phyloP scores from a whole-genome alignment of 2,329 filamentous ascomycete species.

The Beauveria pseudobassiana region DNA sequence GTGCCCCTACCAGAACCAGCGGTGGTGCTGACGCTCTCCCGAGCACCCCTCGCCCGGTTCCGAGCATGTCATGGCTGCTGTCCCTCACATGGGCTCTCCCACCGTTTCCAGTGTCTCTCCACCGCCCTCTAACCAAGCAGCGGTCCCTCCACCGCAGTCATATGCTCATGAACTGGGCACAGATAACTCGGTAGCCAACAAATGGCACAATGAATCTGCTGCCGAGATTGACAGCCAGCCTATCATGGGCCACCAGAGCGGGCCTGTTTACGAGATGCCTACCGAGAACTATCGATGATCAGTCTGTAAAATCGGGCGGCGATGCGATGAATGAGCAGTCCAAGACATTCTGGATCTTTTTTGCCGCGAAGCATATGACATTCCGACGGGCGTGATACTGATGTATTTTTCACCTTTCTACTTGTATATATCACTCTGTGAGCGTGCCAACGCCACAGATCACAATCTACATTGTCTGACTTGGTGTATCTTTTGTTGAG shows the following conservation, averaged over 20 bases:
- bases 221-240: conserved; percentile 32
- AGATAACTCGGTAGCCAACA: conserved; percentile 21
- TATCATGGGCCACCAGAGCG: conserved; percentile 25
- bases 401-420: background rate
- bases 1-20: conserved; percentile 3
- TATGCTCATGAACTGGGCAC: conserved; percentile 29
- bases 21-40: conserved; percentile 17
- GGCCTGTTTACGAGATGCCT: conserved; percentile 37
- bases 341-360: background rate
- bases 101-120: background rate
- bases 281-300: conserved; percentile 29
- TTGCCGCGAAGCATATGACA: conserved; percentile 2
- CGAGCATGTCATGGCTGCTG: conserved; percentile 14
- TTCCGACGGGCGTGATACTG: conserved; percentile 19
- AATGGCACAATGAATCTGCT: conserved; percentile 28
- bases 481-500: background rate
- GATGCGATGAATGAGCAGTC: conserved; percentile 1
- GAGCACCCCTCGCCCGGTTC: conserved; percentile 20
- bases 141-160: conserved; percentile 10
- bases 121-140: background rate
- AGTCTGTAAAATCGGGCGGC: background rate
- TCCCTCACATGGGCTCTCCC: background rate
- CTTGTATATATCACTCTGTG: conserved; percentile 3
- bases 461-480: background rate
- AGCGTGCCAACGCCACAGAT: background rate